Percentiles rank a stretch among this genome's conserved stretches.
phyloP scores from a whole-genome alignment of 805 yeast species.

The Jamesozyma spencerorum region DNA sequence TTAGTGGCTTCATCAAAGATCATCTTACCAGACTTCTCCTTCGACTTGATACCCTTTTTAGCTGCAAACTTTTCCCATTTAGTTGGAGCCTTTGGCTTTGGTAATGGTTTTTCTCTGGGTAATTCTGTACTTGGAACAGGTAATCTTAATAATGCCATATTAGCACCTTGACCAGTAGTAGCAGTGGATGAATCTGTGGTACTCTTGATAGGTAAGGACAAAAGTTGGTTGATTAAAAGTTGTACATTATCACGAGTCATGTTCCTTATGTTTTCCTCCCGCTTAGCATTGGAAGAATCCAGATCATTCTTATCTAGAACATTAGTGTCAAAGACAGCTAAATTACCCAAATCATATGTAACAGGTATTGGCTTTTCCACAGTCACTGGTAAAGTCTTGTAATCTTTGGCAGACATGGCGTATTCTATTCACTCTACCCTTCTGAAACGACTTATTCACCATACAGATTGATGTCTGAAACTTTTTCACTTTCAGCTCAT shows the following conservation, averaged over 20 bases:
- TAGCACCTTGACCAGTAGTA: constrained; percentile 48
- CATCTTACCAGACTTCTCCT: constrained; percentile 81
- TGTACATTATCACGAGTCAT: constrained; percentile 89
- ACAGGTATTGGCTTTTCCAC: constrained; percentile 91
- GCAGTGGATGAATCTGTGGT: constrained; percentile 65
- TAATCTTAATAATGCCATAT: constrained; percentile 71
- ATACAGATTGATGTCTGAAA: neutral
- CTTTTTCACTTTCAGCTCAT: constrained; percentile 1
- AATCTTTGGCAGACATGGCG: constrained; percentile 19
- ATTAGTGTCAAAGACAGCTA: constrained; percentile 83
- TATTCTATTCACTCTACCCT: neutral
- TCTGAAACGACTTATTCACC: neutral
- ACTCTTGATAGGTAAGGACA: constrained; percentile 80
- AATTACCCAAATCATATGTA: constrained; percentile 78
- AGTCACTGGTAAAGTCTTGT: constrained; percentile 48
- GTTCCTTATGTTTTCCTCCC: constrained; percentile 54
- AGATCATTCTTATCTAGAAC: constrained; percentile 62
- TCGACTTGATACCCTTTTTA: constrained; percentile 87
- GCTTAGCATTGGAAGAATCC: constrained; percentile 41
- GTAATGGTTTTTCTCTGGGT: constrained; percentile 94
- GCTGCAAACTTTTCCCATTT: constrained; percentile 97
- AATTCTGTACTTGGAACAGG: constrained; percentile 75
- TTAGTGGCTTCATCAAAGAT: constrained; percentile 82
- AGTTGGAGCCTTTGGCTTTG: constrained; percentile 85
- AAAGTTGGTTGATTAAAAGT: constrained; percentile 77